A percentile compares a stretch with the other conserved stretches of the same genome.
Conservation (phyloP, 768 basidiomycete species). For the Kwoniella bestiolae region DNA sequence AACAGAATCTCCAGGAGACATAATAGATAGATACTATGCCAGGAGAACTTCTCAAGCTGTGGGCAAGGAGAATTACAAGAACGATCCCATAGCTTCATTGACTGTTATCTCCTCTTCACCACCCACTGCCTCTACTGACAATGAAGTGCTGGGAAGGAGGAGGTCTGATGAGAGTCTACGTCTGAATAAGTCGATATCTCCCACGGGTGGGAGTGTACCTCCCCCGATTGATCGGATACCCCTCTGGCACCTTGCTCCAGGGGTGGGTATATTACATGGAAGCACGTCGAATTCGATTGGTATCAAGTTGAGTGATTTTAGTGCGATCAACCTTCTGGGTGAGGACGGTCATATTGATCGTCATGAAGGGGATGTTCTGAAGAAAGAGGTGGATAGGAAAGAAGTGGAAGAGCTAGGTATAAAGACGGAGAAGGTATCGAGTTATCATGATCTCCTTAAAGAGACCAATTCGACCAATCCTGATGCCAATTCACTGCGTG, state of each 20-base stretch:
- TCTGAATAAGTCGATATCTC: neutral
- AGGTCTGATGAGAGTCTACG: neutral
- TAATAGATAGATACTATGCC: constrained; percentile 9
- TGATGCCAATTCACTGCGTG: neutral
- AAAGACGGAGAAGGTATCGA: neutral
- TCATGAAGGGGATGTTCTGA: neutral
- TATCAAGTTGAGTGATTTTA: constrained; percentile 46
- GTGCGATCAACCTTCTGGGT: constrained; percentile 38
- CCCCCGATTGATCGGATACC: constrained; percentile 35
- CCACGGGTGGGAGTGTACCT: neutral
- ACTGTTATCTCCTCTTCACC: constrained; percentile 32
- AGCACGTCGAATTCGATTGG: constrained; percentile 44
- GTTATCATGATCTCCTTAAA: neutral
- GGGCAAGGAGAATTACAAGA: neutral
- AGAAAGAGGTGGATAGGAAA: neutral
- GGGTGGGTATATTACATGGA: constrained; percentile 43
- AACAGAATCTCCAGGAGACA: constrained; percentile 1
- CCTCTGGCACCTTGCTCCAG: constrained; percentile 47
- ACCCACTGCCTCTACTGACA: neutral
- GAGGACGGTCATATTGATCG: neutral
- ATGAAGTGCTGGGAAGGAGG: neutral
- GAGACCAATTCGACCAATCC: neutral
- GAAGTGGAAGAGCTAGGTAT: constrained; percentile 11
- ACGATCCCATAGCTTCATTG: constrained; percentile 43
- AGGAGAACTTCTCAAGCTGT: neutral